These are phyloP conservation scores for Taiwanofungus camphoratus DNA, from an alignment of 1,284 basidiomycete genomes.

Conservation along the genomic window DNA sequence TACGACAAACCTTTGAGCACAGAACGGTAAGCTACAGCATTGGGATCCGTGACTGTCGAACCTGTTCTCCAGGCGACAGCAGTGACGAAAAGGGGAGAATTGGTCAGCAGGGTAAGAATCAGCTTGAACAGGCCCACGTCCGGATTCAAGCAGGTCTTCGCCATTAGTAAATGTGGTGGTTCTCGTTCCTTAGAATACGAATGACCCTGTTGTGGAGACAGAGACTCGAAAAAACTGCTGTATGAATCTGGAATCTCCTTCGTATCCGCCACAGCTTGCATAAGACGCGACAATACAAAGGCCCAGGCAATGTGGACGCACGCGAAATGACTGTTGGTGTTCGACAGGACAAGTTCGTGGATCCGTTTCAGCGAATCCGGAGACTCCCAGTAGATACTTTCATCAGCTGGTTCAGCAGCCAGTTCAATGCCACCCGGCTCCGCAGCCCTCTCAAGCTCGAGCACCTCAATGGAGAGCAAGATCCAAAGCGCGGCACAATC, in stretches of 20 bases:
- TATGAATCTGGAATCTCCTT: slow-evolving; percentile 50
- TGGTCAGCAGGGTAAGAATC: slow-evolving; percentile 51
- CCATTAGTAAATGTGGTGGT: slow-evolving; percentile 48
- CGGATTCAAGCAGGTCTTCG: slow-evolving; percentile 45
- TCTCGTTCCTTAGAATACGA: slow-evolving; percentile 50
- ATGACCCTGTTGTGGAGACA: slow-evolving; percentile 39
- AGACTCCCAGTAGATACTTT: slow-evolving; percentile 50
- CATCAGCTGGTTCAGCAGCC: slow-evolving; percentile 40
- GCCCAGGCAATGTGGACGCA: slow-evolving; percentile 77
- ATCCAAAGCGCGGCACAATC: slow-evolving; percentile 74
- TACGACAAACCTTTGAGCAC: slow-evolving; percentile 67
- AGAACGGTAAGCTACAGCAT: slow-evolving; percentile 77
- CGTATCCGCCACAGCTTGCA: slow-evolving; percentile 34
- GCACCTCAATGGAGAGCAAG: slow-evolving; percentile 71
- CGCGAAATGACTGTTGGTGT: slow-evolving; percentile 54
- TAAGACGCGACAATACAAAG: slow-evolving; percentile 64
- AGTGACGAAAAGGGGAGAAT: slow-evolving; percentile 71
- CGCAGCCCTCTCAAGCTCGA: slow-evolving; percentile 74
- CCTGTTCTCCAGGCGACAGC: slow-evolving; percentile 59
- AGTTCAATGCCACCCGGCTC: slow-evolving; percentile 50
- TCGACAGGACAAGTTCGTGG: slow-evolving; percentile 57
- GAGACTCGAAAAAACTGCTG: slow-evolving; percentile 48
- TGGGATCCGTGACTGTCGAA: slow-evolving; percentile 70
- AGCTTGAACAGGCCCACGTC: slow-evolving; percentile 55
- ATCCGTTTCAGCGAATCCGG: slow-evolving; percentile 51